Percentiles rank a stretch among this genome's conserved stretches.
Evolutionary conservation across 2,329 filamentous ascomycete genomes (phyloP).

Genomic region (Calycina herbarum): DNA sequence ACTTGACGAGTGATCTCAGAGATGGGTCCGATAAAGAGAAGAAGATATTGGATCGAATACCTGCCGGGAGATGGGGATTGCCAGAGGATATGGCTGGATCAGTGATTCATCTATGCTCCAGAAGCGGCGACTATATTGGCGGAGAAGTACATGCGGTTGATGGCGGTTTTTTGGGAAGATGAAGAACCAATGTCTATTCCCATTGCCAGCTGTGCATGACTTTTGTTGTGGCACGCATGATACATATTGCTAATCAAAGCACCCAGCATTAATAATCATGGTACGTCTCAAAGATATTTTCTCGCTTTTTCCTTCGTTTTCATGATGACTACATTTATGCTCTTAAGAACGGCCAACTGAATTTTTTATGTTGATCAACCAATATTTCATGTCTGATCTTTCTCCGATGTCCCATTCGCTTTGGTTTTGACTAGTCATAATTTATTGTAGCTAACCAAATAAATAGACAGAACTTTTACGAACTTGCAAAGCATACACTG

Average conservation of each 20-base stretch:
- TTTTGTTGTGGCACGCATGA: background rate
- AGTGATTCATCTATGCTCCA: conserved; percentile 60
- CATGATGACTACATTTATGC: conserved; percentile 1
- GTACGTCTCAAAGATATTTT: background rate
- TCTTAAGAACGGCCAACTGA: conserved; percentile 6
- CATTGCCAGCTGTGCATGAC: background rate
- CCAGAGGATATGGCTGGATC: conserved; percentile 87
- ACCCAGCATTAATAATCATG: background rate
- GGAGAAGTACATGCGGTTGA: conserved; percentile 23
- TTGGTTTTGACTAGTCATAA: background rate
- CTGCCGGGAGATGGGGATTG: conserved; percentile 75
- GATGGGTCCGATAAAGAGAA: conserved; percentile 65
- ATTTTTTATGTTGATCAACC: conserved; percentile 1
- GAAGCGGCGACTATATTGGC: conserved; percentile 39
- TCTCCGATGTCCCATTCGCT: background rate
- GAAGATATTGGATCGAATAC: conserved; percentile 75
- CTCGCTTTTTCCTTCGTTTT: background rate
- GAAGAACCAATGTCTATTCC: background rate
- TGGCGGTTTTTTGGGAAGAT: conserved; percentile 18
- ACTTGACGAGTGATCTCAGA: conserved; percentile 83
- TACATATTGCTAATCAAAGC: background rate
- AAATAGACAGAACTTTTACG: background rate
- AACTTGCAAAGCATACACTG: no score
- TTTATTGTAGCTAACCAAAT: background rate
- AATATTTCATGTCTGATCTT: background rate